Evolutionary conservation across 257 asterid genomes (phyloP).

Genomic region (Solanum arcanum): DNA sequence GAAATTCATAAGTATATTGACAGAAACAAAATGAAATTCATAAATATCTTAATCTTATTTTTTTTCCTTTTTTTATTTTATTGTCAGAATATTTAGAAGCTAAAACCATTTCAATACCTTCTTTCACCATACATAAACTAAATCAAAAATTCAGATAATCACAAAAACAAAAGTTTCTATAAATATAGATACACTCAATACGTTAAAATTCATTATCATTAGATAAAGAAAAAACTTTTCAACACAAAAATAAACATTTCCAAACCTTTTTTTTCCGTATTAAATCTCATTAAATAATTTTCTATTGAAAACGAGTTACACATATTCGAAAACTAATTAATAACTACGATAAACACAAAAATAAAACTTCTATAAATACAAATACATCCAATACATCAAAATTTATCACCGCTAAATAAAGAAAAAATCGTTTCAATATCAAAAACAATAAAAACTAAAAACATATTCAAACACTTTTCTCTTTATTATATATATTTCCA

Average conservation of each 20-base stretch:
- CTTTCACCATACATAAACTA: too few relatives aligned
- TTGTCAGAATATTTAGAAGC: background rate
- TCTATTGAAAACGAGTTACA: background rate
- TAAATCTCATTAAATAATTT: too few relatives aligned
- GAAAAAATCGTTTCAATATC: too few relatives aligned
- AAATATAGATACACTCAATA: fast-evolving
- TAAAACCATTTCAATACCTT: background rate
- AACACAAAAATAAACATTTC: background rate
- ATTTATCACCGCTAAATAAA: too few relatives aligned
- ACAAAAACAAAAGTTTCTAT: too few relatives aligned
- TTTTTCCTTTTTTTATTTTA: too few relatives aligned
- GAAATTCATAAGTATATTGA: background rate
- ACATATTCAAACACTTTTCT: background rate
- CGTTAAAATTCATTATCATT: too few relatives aligned
- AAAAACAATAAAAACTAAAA: too few relatives aligned
- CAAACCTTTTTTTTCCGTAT: background rate
- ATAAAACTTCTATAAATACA: background rate
- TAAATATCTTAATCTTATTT: too few relatives aligned
- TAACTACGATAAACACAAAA: background rate
- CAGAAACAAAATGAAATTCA: background rate
- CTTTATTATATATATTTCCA: background rate
- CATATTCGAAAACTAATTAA: too few relatives aligned
- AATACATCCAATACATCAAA: background rate
- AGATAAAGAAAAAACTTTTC: too few relatives aligned
- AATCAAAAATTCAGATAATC: background rate